Percentiles rank a stretch among this genome's conserved stretches.
Conservation (phyloP, 345 rosid species). For the Litchi chinensis region DNA sequence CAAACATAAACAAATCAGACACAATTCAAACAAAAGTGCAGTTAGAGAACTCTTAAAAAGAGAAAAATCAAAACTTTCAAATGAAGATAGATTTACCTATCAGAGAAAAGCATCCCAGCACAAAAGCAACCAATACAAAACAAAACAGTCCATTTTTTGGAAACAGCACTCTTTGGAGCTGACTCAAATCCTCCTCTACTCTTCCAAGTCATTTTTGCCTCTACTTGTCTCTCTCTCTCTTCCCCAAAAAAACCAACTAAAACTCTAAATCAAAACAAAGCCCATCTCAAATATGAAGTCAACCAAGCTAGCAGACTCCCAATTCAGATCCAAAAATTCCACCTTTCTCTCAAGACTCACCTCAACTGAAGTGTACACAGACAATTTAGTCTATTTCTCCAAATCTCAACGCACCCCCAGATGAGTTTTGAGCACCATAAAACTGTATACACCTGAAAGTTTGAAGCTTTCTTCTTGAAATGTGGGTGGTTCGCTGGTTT, state of each 20-base stretch:
- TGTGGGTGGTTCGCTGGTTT: neutral
- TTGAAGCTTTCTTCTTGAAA: neutral
- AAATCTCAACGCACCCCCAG: neutral
- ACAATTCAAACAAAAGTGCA: neutral
- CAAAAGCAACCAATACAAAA: constrained; percentile 92
- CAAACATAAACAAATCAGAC: constrained; percentile 11
- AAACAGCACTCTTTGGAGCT: constrained; percentile 48
- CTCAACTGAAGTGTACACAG: neutral
- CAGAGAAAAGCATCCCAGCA: constrained; percentile 88
- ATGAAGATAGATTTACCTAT: constrained; percentile 43
- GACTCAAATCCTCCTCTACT: constrained; percentile 50
- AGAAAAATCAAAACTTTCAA: constrained; percentile 1
- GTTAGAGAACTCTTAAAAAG: neutral
- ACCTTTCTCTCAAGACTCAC: constrained; percentile 18
- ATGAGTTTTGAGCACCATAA: neutral
- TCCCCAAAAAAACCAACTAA: constrained; percentile 1
- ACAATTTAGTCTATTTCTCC: neutral
- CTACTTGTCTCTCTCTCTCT: neutral
- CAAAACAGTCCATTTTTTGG: constrained; percentile 81
- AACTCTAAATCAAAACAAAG: constrained; percentile 31
- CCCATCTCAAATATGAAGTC: constrained; percentile 34
- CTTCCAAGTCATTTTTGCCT: constrained; percentile 56
- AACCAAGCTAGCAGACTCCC: constrained; percentile 31
- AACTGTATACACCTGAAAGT: neutral
- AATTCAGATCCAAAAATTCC: constrained; percentile 45